Base-by-base conservation (phyloP, 2,329 filamentous ascomycete genomes). In the Venturia carpophila region DNA sequence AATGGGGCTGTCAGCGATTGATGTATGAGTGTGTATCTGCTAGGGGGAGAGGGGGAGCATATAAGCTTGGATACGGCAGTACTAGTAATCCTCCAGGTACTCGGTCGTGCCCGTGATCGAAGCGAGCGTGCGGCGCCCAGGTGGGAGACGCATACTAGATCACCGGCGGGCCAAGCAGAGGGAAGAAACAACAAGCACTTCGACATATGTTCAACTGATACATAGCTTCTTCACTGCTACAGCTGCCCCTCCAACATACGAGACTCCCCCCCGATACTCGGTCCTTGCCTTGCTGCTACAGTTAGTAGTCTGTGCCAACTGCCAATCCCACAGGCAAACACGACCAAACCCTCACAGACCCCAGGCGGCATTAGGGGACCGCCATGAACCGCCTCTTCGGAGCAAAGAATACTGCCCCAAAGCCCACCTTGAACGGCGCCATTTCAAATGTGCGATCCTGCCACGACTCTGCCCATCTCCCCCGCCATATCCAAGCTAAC, bases 371-470 rank as follows among this genome's bases (percentile, higher is more conserved):
- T n/a, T 3, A 45, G 3, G 15, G n/a, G 11, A 19, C 41, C 21
- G 42, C 17, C 68, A 97, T 99, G 94, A 97, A 99, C 77, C 90
- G 94, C 71, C 84, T 99, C 71, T 99, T 99, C 76, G 94, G 94
- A 75, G 84, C 88, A 71, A 94, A 92, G 79, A 88, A 85, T 78
- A 87, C 89, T 69, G 87, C 87, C 68, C 92, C 94, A 64, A 97
- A 97, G 79, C 91, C 94, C 17, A 93, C 90, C 62, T 89, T 97
- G 70, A 85, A 85, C 78, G 82, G 85, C 71, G 92, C 92, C 70
- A 96, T 97, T 72, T 77, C 82, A 75, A 94, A 90, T 82, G 89
- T 94, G 77, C 68, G 77, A 68, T 37, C 27, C 70, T 60, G 64
- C 42, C 64, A 77, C 68, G 77, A 68, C 41, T 34, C 70, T 60